Conservation (phyloP, 495 filamentous ascomycete genomes). For the Penicillium simplicissimum region DNA sequence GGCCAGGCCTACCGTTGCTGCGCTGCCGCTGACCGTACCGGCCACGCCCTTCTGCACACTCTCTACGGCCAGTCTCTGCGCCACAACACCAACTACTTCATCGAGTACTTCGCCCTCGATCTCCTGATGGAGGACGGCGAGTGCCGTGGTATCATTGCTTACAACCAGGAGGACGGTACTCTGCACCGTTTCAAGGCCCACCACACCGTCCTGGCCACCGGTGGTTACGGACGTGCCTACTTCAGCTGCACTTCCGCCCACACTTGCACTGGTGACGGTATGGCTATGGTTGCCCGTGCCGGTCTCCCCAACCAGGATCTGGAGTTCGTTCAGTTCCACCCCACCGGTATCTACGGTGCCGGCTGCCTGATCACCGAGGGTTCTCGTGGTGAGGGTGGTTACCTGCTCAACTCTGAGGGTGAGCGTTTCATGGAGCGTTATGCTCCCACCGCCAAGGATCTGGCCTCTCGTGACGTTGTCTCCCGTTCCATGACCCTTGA, state of each 20-base stretch:
- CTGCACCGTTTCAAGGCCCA: slow-evolving; percentile 93
- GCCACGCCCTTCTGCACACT: slow-evolving; percentile 94
- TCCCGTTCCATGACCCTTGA: slow-evolving; percentile 97
- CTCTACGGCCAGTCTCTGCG: slow-evolving; percentile 96
- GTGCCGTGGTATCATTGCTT: slow-evolving; percentile 93
- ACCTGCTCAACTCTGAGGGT: slow-evolving; percentile 93
- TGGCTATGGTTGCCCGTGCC: slow-evolving; percentile 97
- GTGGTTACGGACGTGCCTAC: slow-evolving; percentile 95
- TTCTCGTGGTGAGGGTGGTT: slow-evolving; percentile 96
- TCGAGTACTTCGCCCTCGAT: slow-evolving; percentile 96
- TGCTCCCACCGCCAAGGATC: slow-evolving; percentile 95
- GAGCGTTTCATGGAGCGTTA: slow-evolving; percentile 99
- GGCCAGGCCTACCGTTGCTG: slow-evolving; percentile 97
- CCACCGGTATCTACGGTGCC: slow-evolving; percentile 98
- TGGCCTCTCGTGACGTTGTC: slow-evolving; percentile 89
- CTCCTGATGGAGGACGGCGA: slow-evolving; percentile 95
- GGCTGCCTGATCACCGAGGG: slow-evolving; percentile 98
- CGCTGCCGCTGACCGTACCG: slow-evolving; percentile 92
- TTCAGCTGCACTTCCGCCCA: slow-evolving; percentile 97
- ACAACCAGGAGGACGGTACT: slow-evolving; percentile 98
- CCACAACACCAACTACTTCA: slow-evolving; percentile 99
- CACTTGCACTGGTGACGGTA: slow-evolving; percentile 97
- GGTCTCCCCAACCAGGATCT: slow-evolving; percentile 98
- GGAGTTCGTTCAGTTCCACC: slow-evolving; percentile 99
- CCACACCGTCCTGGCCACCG: slow-evolving; percentile 94